These are phyloP conservation scores for Extremus antarcticus DNA, from an alignment of 495 filamentous ascomycete genomes.

Conservation along the genomic window DNA sequence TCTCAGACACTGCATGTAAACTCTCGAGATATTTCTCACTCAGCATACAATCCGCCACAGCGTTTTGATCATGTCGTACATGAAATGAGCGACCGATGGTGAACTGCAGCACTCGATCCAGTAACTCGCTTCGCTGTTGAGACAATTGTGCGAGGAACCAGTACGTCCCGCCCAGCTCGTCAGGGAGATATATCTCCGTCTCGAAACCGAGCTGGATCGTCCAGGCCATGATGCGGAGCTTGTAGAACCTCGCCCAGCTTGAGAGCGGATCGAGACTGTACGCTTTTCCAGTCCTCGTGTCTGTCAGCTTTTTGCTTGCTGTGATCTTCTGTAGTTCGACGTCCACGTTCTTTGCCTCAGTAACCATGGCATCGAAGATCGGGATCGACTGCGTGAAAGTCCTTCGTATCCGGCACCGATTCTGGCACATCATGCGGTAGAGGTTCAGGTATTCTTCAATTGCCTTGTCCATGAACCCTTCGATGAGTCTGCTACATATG, in stretches of 20 bases:
- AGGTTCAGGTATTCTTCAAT: conserved; percentile 69
- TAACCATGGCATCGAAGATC: conserved; percentile 77
- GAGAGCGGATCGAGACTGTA: conserved; percentile 59
- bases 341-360: conserved; percentile 40
- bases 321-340: background rate
- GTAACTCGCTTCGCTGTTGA: background rate
- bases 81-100: background rate
- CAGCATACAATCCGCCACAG: conserved; percentile 2
- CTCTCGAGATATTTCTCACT: conserved; percentile 2
- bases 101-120: conserved; percentile 4
- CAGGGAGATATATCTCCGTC: conserved; percentile 73
- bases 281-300: background rate
- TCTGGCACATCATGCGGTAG: conserved; percentile 74
- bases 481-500: conserved; percentile 64
- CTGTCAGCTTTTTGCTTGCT: background rate
- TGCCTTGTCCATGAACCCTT: conserved; percentile 64
- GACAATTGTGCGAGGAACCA: conserved; percentile 45
- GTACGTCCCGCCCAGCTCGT: conserved; percentile 85
- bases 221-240: conserved; percentile 74
- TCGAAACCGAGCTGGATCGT: conserved; percentile 94
- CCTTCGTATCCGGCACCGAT: conserved; percentile 75
- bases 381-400: conserved; percentile 69
- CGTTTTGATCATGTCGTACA: background rate
- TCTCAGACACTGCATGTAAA: conserved; percentile 7
- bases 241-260: conserved; percentile 82